These are phyloP conservation scores for Rubus idaeus DNA, from an alignment of 306 rosid species.

Conservation along the genomic window DNA sequence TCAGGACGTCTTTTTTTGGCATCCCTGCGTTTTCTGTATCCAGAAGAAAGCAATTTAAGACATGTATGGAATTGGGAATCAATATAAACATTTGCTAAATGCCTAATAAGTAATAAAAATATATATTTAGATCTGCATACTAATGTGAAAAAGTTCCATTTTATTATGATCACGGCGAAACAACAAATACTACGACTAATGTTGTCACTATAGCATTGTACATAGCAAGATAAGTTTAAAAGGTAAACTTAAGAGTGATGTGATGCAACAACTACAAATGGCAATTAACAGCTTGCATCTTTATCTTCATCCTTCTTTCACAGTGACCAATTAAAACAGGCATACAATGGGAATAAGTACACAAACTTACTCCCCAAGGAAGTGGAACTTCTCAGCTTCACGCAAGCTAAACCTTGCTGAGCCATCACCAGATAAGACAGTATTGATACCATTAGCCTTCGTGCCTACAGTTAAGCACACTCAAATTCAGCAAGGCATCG, in stretches of 20 bases:
- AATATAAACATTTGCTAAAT: neutral
- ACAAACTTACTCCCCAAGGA: conserved; percentile 67
- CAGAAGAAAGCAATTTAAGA: conserved; percentile 29
- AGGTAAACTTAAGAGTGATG: neutral
- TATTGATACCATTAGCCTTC: conserved; percentile 40
- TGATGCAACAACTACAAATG: neutral
- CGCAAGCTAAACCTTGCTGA: conserved; percentile 68
- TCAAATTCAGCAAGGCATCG: conserved; percentile 20
- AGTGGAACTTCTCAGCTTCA: conserved; percentile 60
- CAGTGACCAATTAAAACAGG: conserved; percentile 1
- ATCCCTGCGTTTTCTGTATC: conserved; percentile 63
- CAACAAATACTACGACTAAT: neutral
- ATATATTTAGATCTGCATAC: neutral
- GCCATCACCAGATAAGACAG: conserved; percentile 41
- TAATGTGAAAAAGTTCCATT: neutral
- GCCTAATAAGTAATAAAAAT: neutral
- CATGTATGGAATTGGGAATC: neutral
- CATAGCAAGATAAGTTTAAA: neutral
- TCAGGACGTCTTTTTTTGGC: conserved; percentile 66
- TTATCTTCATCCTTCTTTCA: neutral
- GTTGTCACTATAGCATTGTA: neutral
- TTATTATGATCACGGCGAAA: neutral
- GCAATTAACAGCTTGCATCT: neutral
- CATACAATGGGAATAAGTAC: neutral
- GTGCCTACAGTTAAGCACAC: conserved; percentile 39